Percentiles rank a stretch among this genome's conserved stretches.
phyloP scores from a whole-genome alignment of 805 yeast species.

The Nakazawaea peltata region DNA sequence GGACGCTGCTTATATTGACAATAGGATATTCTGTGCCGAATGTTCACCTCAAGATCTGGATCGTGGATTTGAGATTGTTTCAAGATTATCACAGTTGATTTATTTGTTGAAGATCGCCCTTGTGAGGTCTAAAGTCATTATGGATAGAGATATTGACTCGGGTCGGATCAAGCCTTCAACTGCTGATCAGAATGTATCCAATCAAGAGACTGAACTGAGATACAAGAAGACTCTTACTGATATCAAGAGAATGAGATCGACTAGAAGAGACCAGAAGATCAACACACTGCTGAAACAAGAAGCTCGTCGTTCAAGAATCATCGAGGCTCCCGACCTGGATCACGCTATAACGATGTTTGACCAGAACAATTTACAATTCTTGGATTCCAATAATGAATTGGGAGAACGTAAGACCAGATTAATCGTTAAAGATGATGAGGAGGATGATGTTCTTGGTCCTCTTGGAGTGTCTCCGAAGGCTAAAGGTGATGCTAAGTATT shows the following conservation, averaged over 20 bases:
- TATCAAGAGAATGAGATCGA: slow-evolving; percentile 66
- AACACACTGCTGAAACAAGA: slow-evolving; percentile 45
- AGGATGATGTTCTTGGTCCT: slow-evolving; percentile 18
- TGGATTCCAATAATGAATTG: slow-evolving; percentile 7
- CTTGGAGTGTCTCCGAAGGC: not conserved
- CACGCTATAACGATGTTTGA: no score
- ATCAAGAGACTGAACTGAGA: slow-evolving; percentile 28
- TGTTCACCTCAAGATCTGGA: slow-evolving; percentile 50
- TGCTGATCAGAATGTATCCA: not conserved
- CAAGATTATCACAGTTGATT: slow-evolving; percentile 65
- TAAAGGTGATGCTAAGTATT: slow-evolving; percentile 13
- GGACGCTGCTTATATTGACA: slow-evolving; percentile 34
- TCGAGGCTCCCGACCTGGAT: slow-evolving; percentile 53
- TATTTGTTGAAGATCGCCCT: slow-evolving; percentile 80
- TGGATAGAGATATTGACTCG: slow-evolving; percentile 26
- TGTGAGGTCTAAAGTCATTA: slow-evolving; percentile 59
- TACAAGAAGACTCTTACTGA: slow-evolving; percentile 68
- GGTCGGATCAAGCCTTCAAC: not conserved
- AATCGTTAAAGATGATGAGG: slow-evolving; percentile 23
- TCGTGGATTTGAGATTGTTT: slow-evolving; percentile 52
- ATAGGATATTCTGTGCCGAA: slow-evolving; percentile 45
- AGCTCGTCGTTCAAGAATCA: slow-evolving; percentile 57
- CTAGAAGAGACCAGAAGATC: slow-evolving; percentile 57
- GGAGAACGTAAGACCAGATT: not conserved
- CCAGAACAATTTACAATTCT: slow-evolving; percentile 5